Conservation (phyloP, 305 asterid genomes). For the Fraxinus sp. region DNA sequence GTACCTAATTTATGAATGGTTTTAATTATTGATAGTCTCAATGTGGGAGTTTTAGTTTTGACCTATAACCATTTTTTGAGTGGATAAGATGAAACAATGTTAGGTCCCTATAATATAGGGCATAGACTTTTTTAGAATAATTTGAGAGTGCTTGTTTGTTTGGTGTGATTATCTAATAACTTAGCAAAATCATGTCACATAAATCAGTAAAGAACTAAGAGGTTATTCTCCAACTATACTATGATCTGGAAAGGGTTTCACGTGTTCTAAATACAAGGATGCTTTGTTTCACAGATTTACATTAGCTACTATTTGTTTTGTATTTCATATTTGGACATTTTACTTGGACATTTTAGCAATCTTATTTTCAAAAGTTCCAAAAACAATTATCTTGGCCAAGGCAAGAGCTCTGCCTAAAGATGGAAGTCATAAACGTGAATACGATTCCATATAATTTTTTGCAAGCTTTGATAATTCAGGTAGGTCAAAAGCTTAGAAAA, state of each 20-base stretch:
- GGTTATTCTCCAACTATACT: neutral
- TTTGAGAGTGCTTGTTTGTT: neutral
- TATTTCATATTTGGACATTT: neutral
- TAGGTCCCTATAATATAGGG: neutral
- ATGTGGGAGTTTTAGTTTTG: neutral
- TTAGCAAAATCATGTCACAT: neutral
- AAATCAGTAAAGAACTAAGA: neutral
- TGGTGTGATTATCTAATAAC: neutral
- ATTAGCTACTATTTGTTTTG: neutral
- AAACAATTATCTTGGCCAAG: neutral
- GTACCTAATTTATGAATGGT: constrained; percentile 19
- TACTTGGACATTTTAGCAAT: neutral
- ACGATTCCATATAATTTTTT: neutral
- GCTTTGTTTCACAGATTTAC: neutral
- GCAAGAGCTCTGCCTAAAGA: neutral
- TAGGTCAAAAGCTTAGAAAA: neutral
- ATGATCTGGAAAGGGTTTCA: constrained; percentile 2
- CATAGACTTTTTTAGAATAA: neutral
- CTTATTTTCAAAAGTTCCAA: neutral
- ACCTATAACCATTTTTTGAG: neutral
- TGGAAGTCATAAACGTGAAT: neutral
- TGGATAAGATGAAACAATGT: constrained; percentile 15
- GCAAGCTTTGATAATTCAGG: neutral
- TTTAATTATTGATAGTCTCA: constrained; percentile 2
- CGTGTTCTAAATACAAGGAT: neutral